Percentiles rank a stretch among this genome's conserved stretches.
phyloP scores from a whole-genome alignment of 495 filamentous ascomycete genomes.

The Neurospora intermedia region DNA sequence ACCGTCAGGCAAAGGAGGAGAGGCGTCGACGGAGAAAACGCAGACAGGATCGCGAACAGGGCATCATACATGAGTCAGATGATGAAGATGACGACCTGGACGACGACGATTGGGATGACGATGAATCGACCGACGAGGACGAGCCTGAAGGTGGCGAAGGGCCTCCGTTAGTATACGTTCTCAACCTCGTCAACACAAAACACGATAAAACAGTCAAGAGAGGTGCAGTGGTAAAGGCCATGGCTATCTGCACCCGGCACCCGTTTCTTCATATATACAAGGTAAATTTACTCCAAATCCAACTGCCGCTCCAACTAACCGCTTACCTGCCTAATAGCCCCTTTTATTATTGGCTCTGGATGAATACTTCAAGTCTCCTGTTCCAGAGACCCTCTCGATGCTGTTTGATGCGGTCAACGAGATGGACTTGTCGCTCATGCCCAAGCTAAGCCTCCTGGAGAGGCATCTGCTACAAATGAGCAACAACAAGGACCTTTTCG shows the following conservation, averaged over 20 bases:
- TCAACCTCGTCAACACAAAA: conserved; percentile 97
- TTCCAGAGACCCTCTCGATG: conserved; percentile 76
- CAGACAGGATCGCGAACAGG: conserved; percentile 39
- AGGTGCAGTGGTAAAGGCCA: conserved; percentile 93
- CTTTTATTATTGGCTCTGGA: conserved; percentile 89
- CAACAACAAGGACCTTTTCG: conserved; percentile 90
- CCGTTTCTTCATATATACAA: conserved; percentile 99
- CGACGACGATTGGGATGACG: conserved; percentile 22
- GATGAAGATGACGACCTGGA: conserved; percentile 36
- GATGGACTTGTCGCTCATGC: conserved; percentile 96
- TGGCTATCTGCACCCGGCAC: conserved; percentile 98
- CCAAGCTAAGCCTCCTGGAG: conserved; percentile 73
- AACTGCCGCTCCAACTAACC: not conserved
- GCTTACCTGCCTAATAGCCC: conserved; percentile 46
- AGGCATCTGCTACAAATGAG: conserved; percentile 77
- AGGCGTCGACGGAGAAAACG: conserved; percentile 32
- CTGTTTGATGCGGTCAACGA: conserved; percentile 87
- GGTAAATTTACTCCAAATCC: conserved; percentile 34
- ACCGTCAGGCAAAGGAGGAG: conserved; percentile 41
- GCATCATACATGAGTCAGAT: conserved; percentile 40
- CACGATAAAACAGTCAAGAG: conserved; percentile 84
- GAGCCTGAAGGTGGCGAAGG: conserved; percentile 61
- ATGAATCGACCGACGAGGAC: conserved; percentile 45
- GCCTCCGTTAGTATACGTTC: conserved; percentile 92
- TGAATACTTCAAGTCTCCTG: conserved; percentile 92